Evolutionary conservation across 352 stramenopile species (phyloP), one percentile per base, ranked within the genome.

Genomic region (Pythium insidiosum): DNA sequence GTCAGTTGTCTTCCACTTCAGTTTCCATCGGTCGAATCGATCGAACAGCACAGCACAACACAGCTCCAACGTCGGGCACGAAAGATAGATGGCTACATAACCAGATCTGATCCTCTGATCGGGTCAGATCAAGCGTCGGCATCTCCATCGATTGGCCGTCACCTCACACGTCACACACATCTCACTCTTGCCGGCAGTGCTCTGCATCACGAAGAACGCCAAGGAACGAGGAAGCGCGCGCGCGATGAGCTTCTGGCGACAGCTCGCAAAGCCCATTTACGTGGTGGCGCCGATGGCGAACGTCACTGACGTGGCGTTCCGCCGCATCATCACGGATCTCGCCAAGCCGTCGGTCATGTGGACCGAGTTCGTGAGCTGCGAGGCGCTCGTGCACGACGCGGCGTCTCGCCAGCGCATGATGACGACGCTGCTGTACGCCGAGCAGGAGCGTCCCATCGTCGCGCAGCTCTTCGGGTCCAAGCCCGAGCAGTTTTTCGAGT

Each of bases 401-500:
- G 58, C 58, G 13, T 88, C 79, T 15, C 62, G 76, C 12, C 50
- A 63, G 38, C 74, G 74, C 45, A 91, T 91, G 76, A 81, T 84
- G 67, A 77, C 73, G 15, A 80, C 74, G 29, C 70, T 92, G 7
- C 66, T 73, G 61, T 91, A 86, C 38, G 68, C 58, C 3, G 67
- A 84, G 43, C 61, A 81, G 41, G 79, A 92, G 54, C 67, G 74
- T 37, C 79, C 79, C 15, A 58, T 89, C 29, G 74, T 92, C 15
- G 76, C 73, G 12, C 79, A 91, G 63, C 73, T 91, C 38, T 91
- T 91, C 34, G 79, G 79, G 21, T 91, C 79, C n/a, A 91, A 91
- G 48, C 76, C 79, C 3, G 69, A 89, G 25, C 76, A 88, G 50
- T 91, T 91, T 44, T 86, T 83, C 47, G 74, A 91, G 76, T 88